These are phyloP conservation scores for Aspergillus calidoustus DNA, from an alignment of 2,329 filamentous ascomycete genomes.

Conservation along the genomic window DNA sequence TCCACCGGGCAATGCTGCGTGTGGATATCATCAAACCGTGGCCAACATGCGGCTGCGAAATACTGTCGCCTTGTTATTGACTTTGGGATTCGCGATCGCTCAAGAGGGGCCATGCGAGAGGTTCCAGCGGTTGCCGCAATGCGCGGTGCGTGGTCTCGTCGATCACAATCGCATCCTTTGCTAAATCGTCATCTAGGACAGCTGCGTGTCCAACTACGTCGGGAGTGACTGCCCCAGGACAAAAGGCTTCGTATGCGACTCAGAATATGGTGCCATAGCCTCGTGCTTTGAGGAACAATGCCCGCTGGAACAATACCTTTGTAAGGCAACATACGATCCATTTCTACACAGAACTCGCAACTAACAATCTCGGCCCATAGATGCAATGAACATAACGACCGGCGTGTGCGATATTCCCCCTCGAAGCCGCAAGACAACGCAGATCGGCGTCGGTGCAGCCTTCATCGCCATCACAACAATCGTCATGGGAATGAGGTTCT, in stretches of 20 bases:
- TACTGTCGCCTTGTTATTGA: background rate
- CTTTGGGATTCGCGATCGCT: background rate
- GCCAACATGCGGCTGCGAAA: background rate
- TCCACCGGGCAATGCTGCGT: background rate
- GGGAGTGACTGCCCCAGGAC: background rate
- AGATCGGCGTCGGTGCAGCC: constrained; percentile 5
- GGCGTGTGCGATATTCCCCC: constrained; percentile 9
- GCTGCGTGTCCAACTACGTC: background rate
- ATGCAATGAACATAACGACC: constrained; percentile 10
- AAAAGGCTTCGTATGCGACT: background rate
- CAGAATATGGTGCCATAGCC: background rate
- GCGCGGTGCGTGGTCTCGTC: background rate
- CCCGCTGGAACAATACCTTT: constrained; percentile 3
- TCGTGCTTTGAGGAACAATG: constrained; percentile 3
- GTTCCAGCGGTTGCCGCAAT: background rate
- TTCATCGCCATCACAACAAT: constrained; percentile 4
- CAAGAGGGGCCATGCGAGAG: background rate
- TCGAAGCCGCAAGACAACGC: background rate
- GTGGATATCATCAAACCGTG: background rate
- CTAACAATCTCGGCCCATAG: background rate
- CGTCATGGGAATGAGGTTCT: background rate
- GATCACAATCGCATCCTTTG: background rate
- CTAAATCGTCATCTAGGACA: background rate
- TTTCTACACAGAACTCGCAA: too few relatives aligned
- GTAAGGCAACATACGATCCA: background rate